Percentiles rank a stretch among this genome's conserved stretches.
phyloP scores from a whole-genome alignment of 1,284 basidiomycete genomes.

The Agaricales sp. region DNA sequence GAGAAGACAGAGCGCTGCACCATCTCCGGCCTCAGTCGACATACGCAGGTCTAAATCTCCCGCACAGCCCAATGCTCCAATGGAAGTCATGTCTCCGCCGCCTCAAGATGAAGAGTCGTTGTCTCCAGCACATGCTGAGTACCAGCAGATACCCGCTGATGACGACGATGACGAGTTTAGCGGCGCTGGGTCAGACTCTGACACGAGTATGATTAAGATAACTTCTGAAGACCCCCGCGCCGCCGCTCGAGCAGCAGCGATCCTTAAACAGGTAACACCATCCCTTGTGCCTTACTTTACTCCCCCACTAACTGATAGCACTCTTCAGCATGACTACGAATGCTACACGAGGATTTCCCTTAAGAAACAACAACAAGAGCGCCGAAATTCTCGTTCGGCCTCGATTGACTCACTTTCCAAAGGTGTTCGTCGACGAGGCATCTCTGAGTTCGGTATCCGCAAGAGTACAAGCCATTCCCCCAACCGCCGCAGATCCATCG shows the following conservation, averaged over 20 bases:
- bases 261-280: slow-evolving; percentile 64
- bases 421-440: slow-evolving; percentile 23
- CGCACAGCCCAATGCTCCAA: too few relatives aligned
- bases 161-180: not conserved
- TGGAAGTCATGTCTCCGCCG: too few relatives aligned
- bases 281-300: slow-evolving; percentile 4
- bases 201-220: slow-evolving; percentile 49
- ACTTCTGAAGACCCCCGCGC: slow-evolving; percentile 72
- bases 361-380: slow-evolving; percentile 19
- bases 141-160: too few relatives aligned
- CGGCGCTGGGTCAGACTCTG: slow-evolving; percentile 17
- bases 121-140: not conserved
- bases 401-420: slow-evolving; percentile 23
- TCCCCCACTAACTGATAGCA: slow-evolving; percentile 3
- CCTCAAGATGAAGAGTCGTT: too few relatives aligned
- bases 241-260: slow-evolving; percentile 83
- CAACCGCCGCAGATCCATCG: slow-evolving; percentile 23
- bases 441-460: slow-evolving; percentile 23
- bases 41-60: not conserved
- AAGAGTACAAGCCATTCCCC: slow-evolving; percentile 1
- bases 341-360: slow-evolving; percentile 53
- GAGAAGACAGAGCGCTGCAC: not conserved
- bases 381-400: slow-evolving; percentile 19
- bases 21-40: not conserved
- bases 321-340: slow-evolving; percentile 68